Evolutionary conservation across 306 rosid species (phyloP), one percentile per base, ranked within the genome.

Genomic region (Begonia loranthoides): DNA sequence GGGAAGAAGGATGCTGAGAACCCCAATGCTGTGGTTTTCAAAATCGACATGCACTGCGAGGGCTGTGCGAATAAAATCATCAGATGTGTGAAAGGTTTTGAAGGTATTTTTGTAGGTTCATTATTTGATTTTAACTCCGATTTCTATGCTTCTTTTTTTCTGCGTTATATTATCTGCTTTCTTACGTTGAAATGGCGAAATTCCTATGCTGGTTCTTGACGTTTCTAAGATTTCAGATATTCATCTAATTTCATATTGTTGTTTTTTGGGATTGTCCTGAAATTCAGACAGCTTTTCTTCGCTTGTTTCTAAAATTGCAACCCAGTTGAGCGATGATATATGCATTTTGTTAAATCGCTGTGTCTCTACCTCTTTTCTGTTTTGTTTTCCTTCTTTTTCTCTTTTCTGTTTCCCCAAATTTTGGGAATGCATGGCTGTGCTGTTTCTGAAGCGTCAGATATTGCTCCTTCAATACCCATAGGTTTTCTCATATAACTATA

Each of bases 1-100:
- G 73, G 66, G 59, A 69, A 66, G 64, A 74, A 74, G 71, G 60
- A 76, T 39, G 76, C 76, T 0, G 59, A 68, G 9, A 56, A 14
- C 33, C 62, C 75, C 0, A 49, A 44, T 41, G 59, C 82, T 0
- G 36, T 76, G 6, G 75, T 87, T 1, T 57, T 79, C 56, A 83
- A 79, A 39, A 43, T 80, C 6, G 86, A 76, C 57, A 72, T 83
- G 75, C 88, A 83, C 57, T 84, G 88, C 24, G 81, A 76, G 1
- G 94, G 94, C 13, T 87, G 96, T 40, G 68, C 85, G 17, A 36
- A 74, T 38, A 83, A 74, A 56, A 76, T 83, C 68, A 17, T 47
- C 56, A 60, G 60, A 55, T 52, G 53, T 33, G 59, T 75, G 22
- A 56, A 47, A 13, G 41, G 55, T 1, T 72, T 78, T 40, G 12